phyloP scores from a whole-genome alignment of 2,329 filamentous ascomycete genomes.

The Colletotrichum sp. region DNA sequence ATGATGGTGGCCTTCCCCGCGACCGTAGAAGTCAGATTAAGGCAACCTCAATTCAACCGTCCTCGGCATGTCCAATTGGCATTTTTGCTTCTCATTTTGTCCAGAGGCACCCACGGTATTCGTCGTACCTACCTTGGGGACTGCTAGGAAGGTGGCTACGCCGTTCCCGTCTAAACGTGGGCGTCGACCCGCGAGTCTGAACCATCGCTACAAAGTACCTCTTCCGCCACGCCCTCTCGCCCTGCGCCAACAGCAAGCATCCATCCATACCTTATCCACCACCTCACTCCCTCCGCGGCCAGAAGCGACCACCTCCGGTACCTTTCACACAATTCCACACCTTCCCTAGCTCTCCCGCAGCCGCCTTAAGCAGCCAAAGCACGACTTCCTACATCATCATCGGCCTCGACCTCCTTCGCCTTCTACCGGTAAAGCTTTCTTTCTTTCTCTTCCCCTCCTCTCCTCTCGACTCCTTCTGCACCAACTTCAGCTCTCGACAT shows the following conservation, averaged over 20 bases:
- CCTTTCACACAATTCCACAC: neutral
- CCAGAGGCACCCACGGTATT: neutral
- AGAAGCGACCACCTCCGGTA: conserved; percentile 6
- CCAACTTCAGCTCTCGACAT: neutral
- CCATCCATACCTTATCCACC: neutral
- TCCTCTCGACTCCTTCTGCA: neutral
- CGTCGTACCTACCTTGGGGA: neutral
- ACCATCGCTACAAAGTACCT: neutral
- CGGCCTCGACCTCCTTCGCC: conserved; percentile 5
- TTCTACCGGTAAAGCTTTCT: neutral
- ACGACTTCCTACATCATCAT: conserved; percentile 9
- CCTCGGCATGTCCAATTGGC: neutral
- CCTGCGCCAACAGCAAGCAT: neutral
- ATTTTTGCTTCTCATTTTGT: neutral
- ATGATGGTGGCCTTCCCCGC: neutral
- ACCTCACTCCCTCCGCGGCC: neutral
- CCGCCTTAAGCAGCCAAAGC: neutral
- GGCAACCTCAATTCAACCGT: neutral
- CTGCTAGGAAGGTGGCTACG: neutral
- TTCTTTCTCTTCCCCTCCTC: neutral
- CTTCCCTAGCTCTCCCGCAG: neutral
- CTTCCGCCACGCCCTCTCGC: neutral
- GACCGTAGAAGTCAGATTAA: neutral
- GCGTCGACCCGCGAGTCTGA: conserved; percentile 7
- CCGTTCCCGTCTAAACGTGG: conserved; percentile 20